Evolutionary conservation across 2,329 filamentous ascomycete genomes (phyloP), one percentile per base, ranked within the genome.

Genomic region (Fusarium buharicum): DNA sequence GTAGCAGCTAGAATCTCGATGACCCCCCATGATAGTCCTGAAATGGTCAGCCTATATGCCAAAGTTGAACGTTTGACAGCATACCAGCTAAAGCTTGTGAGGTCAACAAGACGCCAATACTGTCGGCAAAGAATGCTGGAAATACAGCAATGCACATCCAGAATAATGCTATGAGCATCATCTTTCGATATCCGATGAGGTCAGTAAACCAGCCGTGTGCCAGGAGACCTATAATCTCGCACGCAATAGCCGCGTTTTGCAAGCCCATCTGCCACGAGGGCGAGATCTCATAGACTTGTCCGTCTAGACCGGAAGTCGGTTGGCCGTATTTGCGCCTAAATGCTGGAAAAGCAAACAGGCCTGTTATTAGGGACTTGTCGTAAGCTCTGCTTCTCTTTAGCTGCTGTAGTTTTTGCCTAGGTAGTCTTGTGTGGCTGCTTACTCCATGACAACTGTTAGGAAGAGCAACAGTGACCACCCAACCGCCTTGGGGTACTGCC

Each of bases 131-230:
- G 46, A 79, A 79, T 1, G 70, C 64, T 4, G 77, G 65, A 30
- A 76, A 77, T 9, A 81, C 76, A 27, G 78, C 78, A 2, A 70
- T 58, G 3, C 70, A 59, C 77, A 74, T 44, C 73, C 62, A 68
- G 3, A 72, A 50, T 37, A 81, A 59, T 7, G 74, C 70, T 1
- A 59, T 68, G 22, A 80, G 70, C 67, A 81, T 74, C 12, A 75
- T 78, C 63, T 76, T 73, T 31, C 74, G 69, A 50, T 77, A 77
- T 2, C 75, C 75, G 18, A 71, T 71, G 1, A 70, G 59, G 39
- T 81, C 76, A 0, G 77, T 73, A 17, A 80, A 52, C 48, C 74
- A 74, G 5, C 80, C 80, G 44, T 77, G 78, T 17, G 77, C 57
- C 34, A 79, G 67, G 3, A 81, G 69, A 1, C 80, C 80, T 2